These are phyloP conservation scores for Ceratocystis eucalypticola DNA, from an alignment of 2,329 filamentous ascomycete genomes.

Conservation along the genomic window DNA sequence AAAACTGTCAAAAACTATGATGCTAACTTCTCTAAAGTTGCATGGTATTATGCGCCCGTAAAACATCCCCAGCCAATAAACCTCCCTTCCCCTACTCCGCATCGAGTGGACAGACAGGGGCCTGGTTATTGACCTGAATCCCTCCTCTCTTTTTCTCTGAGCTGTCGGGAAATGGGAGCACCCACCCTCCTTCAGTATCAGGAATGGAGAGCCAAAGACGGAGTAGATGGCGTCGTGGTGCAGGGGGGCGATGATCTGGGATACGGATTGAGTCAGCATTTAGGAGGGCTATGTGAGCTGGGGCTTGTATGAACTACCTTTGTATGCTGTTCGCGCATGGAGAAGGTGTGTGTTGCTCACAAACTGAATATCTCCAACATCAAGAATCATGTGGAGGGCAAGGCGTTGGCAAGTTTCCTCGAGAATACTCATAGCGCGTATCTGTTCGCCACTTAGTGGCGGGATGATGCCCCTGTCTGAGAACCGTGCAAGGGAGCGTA, in stretches of 20 bases:
- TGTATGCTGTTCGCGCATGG: slow-evolving; percentile 71
- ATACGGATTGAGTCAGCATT: neutral
- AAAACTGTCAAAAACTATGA: neutral
- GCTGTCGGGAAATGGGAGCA: slow-evolving; percentile 66
- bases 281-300: neutral
- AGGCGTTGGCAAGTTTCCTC: slow-evolving; percentile 62
- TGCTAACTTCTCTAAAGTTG: neutral
- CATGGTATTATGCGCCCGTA: neutral
- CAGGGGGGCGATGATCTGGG: slow-evolving; percentile 45
- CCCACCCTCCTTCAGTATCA: slow-evolving; percentile 73
- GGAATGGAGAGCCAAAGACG: slow-evolving; percentile 74
- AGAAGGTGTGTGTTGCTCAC: slow-evolving; percentile 66
- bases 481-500: slow-evolving; percentile 62
- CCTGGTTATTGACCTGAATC: slow-evolving; percentile 71
- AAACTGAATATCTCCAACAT: slow-evolving; percentile 81
- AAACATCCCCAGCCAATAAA: neutral
- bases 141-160: slow-evolving; percentile 77
- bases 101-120: slow-evolving; percentile 62
- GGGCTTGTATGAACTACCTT: slow-evolving; percentile 22
- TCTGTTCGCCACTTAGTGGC: slow-evolving; percentile 53
- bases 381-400: slow-evolving; percentile 71
- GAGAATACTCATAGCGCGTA: slow-evolving; percentile 44
- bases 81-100: slow-evolving; percentile 44
- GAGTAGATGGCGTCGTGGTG: slow-evolving; percentile 64
- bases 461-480: slow-evolving; percentile 61